Evolutionary conservation across 345 rosid species (phyloP), one percentile per base, ranked within the genome.

Genomic region (Eucalyptus globulus): DNA sequence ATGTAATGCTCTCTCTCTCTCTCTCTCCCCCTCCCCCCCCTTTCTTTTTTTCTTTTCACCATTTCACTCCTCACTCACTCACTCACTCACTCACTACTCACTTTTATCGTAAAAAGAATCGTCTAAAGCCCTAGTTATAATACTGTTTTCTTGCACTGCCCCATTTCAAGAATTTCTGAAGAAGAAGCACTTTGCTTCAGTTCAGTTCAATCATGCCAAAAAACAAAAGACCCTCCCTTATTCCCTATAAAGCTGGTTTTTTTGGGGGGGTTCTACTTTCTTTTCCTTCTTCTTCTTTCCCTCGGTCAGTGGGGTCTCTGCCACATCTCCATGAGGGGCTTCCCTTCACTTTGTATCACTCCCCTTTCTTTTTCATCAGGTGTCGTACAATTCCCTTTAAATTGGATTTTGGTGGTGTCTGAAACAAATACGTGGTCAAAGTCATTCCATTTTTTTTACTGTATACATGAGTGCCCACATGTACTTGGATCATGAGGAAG

Each of bases 171-270:
- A 40, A 76, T 76, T 76, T 76, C 85, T 76, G 85, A 76, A 76
- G 83, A 76, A 76, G 91, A 88, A 56, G 88, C 53, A 91, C 92
- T 91, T 44, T 47, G 72, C 81, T 14, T 91, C 87, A 90, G 81
- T 90, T 86, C 50, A 92, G 91, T 91, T 95, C 93, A 95, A 91
- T 95, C 95, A 95, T 94, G 93, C 90, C 92, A 89, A 45, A 85
- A 87, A 88, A 62, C 53, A 62, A 76, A 76, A 21, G 85, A 60
- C 89, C 72, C 90, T 91, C 88, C 92, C 95, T 93, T 92, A 94
- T 94, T 95, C 95, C 92, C 93, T 88, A 89, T 91, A 95, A 95
- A 94, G 95, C 94, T 93, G 93, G 60, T 89, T 89, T 89, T 89
- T 47, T 50, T 29, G 7, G 44, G 83, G 27, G 47, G 27, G 47